Evolutionary conservation across 1,284 basidiomycete species (phyloP).

Genomic region (Tilletia indica): DNA sequence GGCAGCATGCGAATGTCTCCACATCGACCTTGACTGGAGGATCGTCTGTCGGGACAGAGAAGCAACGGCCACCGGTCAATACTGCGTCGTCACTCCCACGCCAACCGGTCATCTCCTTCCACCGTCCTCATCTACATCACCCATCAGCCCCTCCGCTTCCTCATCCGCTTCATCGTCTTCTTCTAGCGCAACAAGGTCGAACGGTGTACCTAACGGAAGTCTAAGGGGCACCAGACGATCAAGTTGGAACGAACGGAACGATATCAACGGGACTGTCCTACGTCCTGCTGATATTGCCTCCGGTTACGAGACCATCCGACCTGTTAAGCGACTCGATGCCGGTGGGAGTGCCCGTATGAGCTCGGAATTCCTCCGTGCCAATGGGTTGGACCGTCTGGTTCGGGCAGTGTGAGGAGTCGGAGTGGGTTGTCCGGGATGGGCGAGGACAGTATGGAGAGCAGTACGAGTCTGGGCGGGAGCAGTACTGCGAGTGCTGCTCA

Average conservation of each 20-base stretch:
- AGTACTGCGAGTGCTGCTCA: neutral
- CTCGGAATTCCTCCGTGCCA: slow-evolving; percentile 70
- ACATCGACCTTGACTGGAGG: neutral
- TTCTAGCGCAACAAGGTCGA: neutral
- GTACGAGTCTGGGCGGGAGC: neutral
- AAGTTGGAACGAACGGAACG: slow-evolving; percentile 64
- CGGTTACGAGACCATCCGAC: slow-evolving; percentile 77
- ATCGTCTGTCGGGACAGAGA: neutral
- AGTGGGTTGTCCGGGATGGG: slow-evolving; percentile 20
- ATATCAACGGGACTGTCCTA: slow-evolving; percentile 70
- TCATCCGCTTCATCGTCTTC: slow-evolving; percentile 1
- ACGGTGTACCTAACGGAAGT: neutral
- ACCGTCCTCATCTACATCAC: neutral
- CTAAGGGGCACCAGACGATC: slow-evolving; percentile 29
- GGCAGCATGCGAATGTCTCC: neutral
- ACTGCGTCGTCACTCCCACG: neutral
- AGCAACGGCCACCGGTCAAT: neutral
- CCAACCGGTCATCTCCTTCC: slow-evolving; percentile 5
- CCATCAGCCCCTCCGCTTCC: neutral
- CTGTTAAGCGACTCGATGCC: slow-evolving; percentile 84
- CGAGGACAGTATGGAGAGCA: neutral
- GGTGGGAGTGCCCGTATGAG: slow-evolving; percentile 74
- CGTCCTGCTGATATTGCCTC: slow-evolving; percentile 69
- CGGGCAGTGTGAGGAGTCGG: neutral
- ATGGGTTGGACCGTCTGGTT: slow-evolving; percentile 15